Percentiles rank a stretch among this genome's conserved stretches.
These are phyloP conservation scores for Annona squamosa DNA, from an alignment of 164 flowering plant genomes.

Conservation along the genomic window DNA sequence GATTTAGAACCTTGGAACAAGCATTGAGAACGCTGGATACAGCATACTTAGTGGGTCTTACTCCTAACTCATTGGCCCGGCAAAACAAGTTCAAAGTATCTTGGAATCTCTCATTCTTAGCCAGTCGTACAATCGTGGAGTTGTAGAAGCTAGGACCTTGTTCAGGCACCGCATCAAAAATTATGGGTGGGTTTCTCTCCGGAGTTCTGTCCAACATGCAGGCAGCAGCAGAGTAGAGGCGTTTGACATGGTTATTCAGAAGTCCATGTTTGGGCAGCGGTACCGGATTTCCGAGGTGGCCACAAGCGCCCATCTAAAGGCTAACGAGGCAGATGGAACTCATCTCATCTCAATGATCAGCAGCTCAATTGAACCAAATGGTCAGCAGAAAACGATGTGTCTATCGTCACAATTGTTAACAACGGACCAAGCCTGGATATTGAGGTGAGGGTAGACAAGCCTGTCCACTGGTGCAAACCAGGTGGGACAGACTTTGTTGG, in stretches of 20 bases:
- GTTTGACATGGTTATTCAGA: background rate
- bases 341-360: too few species aligned
- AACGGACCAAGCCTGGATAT: too few species aligned
- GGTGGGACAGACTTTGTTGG: too few species aligned
- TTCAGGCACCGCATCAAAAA: background rate
- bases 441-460: too few species aligned
- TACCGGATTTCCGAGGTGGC: background rate
- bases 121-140: conserved; percentile 1
- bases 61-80: conserved; percentile 10
- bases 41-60: conserved; percentile 19
- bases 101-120: conserved; percentile 12
- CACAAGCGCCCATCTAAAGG: background rate
- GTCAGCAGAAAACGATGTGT: too few species aligned
- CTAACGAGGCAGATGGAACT: background rate
- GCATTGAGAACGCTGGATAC: conserved; percentile 22
- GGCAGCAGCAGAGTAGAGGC: conserved; percentile 1
- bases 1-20: conserved; percentile 17
- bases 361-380: too few species aligned
- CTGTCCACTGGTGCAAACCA: too few species aligned
- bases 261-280: background rate
- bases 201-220: conserved; percentile 18
- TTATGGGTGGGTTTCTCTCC: background rate
- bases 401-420: too few species aligned
- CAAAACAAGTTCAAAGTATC: conserved; percentile 24
- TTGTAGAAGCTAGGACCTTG: background rate